phyloP scores from a whole-genome alignment of 176 grass and related monocot species.

The Urochloa ruziziensis region DNA sequence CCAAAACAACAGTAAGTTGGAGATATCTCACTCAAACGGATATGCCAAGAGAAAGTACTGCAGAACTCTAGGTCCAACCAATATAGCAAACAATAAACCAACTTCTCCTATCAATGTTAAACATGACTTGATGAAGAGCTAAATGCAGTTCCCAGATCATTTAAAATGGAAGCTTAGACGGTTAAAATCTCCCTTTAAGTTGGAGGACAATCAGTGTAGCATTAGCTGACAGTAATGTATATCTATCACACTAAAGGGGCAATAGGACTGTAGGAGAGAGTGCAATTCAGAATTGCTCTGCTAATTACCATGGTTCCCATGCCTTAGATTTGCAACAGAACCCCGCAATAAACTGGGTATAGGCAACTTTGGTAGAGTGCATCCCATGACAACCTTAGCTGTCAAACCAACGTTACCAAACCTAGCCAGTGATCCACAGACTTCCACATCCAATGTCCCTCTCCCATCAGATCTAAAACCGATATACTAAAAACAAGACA shows the following conservation, averaged over 20 bases:
- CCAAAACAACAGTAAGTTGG: background rate
- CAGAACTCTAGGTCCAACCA: background rate
- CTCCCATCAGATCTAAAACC: slow-evolving; percentile 39
- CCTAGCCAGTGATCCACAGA: slow-evolving; percentile 23
- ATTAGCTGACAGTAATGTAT: background rate
- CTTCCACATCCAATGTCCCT: slow-evolving; percentile 15
- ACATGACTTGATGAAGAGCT: background rate
- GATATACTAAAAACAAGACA: slow-evolving; percentile 44
- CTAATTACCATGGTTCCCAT: slow-evolving; percentile 4
- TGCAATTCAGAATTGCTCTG: background rate
- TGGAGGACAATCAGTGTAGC: background rate
- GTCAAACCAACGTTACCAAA: slow-evolving; percentile 33
- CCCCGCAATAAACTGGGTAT: background rate
- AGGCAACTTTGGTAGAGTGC: slow-evolving; percentile 2
- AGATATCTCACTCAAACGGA: background rate
- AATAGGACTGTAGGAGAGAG: background rate
- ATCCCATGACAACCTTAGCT: slow-evolving; percentile 10
- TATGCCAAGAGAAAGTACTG: background rate
- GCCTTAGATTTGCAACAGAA: background rate
- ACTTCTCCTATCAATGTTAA: background rate
- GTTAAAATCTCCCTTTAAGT: background rate
- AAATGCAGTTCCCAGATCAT: background rate
- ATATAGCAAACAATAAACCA: slow-evolving; percentile 3
- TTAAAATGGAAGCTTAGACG: slow-evolving; percentile 6
- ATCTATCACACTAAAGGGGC: background rate